Evolutionary conservation across 148 eudicot genomes (phyloP).

Genomic region (Limonium bicolor): DNA sequence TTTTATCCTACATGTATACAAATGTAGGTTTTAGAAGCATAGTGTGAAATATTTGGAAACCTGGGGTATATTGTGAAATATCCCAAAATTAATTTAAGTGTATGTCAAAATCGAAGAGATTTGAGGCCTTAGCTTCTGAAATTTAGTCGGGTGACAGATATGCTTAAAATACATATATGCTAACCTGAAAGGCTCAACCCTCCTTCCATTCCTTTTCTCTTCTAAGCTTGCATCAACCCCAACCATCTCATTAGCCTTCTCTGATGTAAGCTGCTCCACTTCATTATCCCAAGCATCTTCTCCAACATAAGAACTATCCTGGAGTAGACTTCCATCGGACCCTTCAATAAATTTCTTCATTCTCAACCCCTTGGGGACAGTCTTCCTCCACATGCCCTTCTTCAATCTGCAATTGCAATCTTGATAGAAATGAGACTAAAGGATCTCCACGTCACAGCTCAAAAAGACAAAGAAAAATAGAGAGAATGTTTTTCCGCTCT

Average conservation of each 20-base stretch:
- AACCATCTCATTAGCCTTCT: slow-evolving; percentile 29
- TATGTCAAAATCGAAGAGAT: too few species aligned
- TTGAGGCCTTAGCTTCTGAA: too few species aligned
- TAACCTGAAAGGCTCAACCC: slow-evolving; percentile 59
- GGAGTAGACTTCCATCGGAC: slow-evolving; percentile 55
- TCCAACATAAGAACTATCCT: slow-evolving; percentile 73
- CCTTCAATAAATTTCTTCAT: slow-evolving; percentile 70
- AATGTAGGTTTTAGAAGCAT: too few species aligned
- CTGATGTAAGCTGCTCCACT: slow-evolving; percentile 27
- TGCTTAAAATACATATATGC: slow-evolving; percentile 12
- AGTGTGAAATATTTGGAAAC: too few species aligned
- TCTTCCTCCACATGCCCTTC: slow-evolving; percentile 79
- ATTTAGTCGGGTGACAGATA: too few species aligned
- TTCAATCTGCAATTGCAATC: slow-evolving; percentile 67
- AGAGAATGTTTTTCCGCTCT: too few species aligned
- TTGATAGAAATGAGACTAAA: too few species aligned
- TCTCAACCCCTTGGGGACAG: slow-evolving; percentile 71
- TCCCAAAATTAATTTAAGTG: too few species aligned
- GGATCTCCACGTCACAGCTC: too few species aligned
- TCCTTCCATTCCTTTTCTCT: slow-evolving; percentile 28
- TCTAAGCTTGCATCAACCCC: slow-evolving; percentile 31
- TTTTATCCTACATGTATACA: too few species aligned
- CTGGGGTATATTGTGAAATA: too few species aligned
- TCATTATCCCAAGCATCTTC: slow-evolving; percentile 95
- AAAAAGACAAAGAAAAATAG: too few species aligned